Evolutionary conservation across 2,329 filamentous ascomycete genomes (phyloP), one percentile per base, ranked within the genome.

Genomic region (Didymella arachidicola): DNA sequence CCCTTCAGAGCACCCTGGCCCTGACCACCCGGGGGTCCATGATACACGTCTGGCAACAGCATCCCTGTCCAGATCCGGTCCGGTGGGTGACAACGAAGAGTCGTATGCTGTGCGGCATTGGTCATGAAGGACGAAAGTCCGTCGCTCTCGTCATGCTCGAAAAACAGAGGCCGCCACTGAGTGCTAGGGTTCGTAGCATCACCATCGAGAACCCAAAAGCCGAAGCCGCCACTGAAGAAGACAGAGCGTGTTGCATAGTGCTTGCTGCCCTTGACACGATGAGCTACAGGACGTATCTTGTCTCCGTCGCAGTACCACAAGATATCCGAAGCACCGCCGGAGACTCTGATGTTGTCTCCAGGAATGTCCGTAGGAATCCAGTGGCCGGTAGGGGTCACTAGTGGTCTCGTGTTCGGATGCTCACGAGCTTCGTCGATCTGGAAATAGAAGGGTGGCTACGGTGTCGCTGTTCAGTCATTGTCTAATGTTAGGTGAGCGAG

Each of bases 31-130:
- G 22, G 64, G n/a, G 10, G 29, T n/a, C 50, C 44, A 34, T 73
- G 70, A 38, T 75, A 72, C 1, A 64, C 68, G 25, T 69, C 57
- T 0, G 73, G 72, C 2, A 76, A 39, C 2, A 74, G 61, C 61
- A 70, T 59, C 1, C 3, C 14, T 4, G 58, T 34, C 72, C 72
- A 72, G 1, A 0, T 3, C 27, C 68, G 65, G 22, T 67, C 57
- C 0, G 6, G 0, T 29, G 57, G 50, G 34, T 62, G 64, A 25
- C 45, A 57, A 1, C 38, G 41, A 0, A 75, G 61, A 2, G 59
- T 66, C 0, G 32, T n/a, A 4, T 63, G 2, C 10, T 59, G 14
- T 5, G 53, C 61, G 0, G 59, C 67, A 38, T 70, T 69, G 5
- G 67, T 71, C 16, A 75, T n/a, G 48, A 57, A 74, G 0, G 72